phyloP scores from a whole-genome alignment of 352 stramenopile genomes.

The Pythium phragmitis region DNA sequence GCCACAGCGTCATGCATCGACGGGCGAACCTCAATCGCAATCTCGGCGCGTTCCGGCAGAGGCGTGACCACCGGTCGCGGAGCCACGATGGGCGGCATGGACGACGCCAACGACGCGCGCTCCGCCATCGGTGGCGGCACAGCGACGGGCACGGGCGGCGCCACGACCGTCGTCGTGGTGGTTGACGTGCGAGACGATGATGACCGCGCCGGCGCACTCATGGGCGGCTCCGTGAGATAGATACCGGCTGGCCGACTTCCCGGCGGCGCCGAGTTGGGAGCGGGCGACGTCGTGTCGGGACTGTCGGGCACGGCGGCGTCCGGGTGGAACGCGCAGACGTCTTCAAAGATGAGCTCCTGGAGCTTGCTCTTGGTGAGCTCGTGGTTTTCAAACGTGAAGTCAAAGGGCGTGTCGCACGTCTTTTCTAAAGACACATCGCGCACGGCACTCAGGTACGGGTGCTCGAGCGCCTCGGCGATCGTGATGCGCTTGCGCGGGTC shows the following conservation, averaged over 20 bases:
- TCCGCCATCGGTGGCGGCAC: slow-evolving; percentile 15
- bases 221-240: slow-evolving; percentile 25
- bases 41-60: slow-evolving; percentile 19
- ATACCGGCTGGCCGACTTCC: slow-evolving; percentile 10
- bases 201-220: slow-evolving; percentile 22
- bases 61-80: slow-evolving; percentile 6
- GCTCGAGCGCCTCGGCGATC: slow-evolving; percentile 74
- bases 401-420: slow-evolving; percentile 76
- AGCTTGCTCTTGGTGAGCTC: slow-evolving; percentile 90
- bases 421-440: slow-evolving; percentile 72
- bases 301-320: slow-evolving; percentile 61
- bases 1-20: slow-evolving; percentile 21
- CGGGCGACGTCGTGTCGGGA: slow-evolving; percentile 10
- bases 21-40: slow-evolving; percentile 41
- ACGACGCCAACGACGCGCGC: slow-evolving; percentile 1
- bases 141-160: slow-evolving; percentile 15
- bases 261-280: slow-evolving; percentile 17
- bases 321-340: slow-evolving; percentile 88
- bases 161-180: not conserved
- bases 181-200: not conserved
- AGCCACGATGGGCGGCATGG: slow-evolving; percentile 13
- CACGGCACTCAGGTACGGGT: slow-evolving; percentile 88
- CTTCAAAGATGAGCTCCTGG: slow-evolving; percentile 91
- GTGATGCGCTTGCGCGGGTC: slow-evolving; percentile 87
- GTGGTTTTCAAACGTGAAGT: slow-evolving; percentile 87